Evolutionary conservation across 1,284 basidiomycete species (phyloP), one percentile per base, ranked within the genome.

Genomic region (Tilletia walkeri): DNA sequence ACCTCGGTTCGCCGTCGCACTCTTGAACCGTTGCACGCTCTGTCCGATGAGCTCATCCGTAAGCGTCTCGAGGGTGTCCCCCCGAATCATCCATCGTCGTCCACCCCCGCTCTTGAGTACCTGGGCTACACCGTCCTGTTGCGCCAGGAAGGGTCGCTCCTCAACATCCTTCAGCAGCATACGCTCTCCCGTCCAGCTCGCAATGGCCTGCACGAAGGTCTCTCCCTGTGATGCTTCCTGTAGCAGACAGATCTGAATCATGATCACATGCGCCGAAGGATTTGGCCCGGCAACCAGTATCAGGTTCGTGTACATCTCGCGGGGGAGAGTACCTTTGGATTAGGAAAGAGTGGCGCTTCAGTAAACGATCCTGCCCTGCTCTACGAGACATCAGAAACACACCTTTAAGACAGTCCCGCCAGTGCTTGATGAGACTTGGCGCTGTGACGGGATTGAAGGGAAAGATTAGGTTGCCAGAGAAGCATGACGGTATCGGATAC

Each of bases 51-150:
- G 87, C 36, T 94, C 91, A 83, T 95, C 94, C 0, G 91, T 90
- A 38, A 95, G 87, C 0, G 90, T 90, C 41, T 86, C 88, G 70
- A 95, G 90, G 0, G 84, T 75, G 59, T 82, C 77, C 45, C 79
- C 80, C 3, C 81, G 75, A 30, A 76, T 73, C 73, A 76, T 74
- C 76, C 75, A 77, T 34, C 73, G 59, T 24, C 73, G 70, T 4
- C 69, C 75, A 89, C 90, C 88, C 82, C 90, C 92, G 30, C 90
- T 92, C 75, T 91, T 89, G 70, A 95, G 84, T 10, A 95, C 90
- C 84, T 94, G 92, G 14, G 92, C 92, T 3, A 95, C 89, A 70
- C 92, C 93, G 76, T 94, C 90, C 84, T 95, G 94, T 83, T 95
- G 93, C 77, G 89, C 88, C 72, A 93, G 84, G 84, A 93, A 95